A percentile compares a stretch with the other conserved stretches of the same genome.
phyloP scores from a whole-genome alignment of 2,329 filamentous ascomycete species.

The Diaporthe citri region DNA sequence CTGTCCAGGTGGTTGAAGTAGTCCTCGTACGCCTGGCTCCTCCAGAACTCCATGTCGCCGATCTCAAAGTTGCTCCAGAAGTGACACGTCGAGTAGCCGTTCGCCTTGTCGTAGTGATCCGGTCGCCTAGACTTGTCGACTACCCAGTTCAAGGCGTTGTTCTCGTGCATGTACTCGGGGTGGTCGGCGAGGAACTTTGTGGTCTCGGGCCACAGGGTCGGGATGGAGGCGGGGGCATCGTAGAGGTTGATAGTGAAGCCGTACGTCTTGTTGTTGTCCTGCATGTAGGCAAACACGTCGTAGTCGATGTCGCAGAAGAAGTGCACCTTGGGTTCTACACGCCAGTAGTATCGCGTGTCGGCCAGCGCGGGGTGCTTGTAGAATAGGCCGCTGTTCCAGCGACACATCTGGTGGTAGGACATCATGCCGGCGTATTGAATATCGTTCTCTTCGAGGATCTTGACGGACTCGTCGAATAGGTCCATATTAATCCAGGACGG shows the following conservation, averaged over 20 bases:
- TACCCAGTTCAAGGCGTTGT: conserved; percentile 91
- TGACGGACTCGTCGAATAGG: conserved; percentile 85
- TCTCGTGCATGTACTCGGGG: conserved; percentile 82
- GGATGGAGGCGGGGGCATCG: conserved; percentile 88
- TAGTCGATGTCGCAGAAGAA: conserved; percentile 99
- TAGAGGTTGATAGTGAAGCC: conserved; percentile 98
- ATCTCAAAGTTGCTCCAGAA: conserved; percentile 99
- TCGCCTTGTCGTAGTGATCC: conserved; percentile 82
- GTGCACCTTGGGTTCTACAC: conserved; percentile 97
- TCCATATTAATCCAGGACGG: conserved; percentile 94
- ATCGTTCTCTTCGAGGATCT: conserved; percentile 83
- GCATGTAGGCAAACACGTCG: conserved; percentile 98
- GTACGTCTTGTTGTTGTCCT: conserved; percentile 98
- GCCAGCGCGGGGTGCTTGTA: conserved; percentile 93
- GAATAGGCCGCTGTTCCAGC: conserved; percentile 98
- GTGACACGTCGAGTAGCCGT: conserved; percentile 97
- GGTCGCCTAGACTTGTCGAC: conserved; percentile 83
- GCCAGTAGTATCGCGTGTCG: conserved; percentile 93
- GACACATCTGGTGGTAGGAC: conserved; percentile 99
- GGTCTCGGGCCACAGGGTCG: conserved; percentile 95
- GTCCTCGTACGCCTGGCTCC: conserved; percentile 89
- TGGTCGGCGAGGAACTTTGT: conserved; percentile 89
- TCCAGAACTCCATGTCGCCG: conserved; percentile 92
- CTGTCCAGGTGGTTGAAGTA: conserved; percentile 97
- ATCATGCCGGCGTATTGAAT: conserved; percentile 92